A percentile compares a stretch with the other conserved stretches of the same genome.
Conservation (phyloP, 306 rosid genomes). For the Canavalia ensiformis region DNA sequence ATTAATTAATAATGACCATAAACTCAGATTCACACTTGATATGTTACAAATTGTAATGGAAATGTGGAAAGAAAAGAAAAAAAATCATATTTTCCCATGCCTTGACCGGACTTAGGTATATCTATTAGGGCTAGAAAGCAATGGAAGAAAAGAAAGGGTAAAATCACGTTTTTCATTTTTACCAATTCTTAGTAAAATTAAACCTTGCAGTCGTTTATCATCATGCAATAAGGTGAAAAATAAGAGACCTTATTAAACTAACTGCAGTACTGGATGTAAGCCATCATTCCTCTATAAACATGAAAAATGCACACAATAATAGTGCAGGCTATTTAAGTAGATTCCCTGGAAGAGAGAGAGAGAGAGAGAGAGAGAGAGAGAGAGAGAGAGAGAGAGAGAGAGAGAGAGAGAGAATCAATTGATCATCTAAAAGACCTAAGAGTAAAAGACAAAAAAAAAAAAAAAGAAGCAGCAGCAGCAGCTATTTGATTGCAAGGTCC, state of each 20-base stretch:
- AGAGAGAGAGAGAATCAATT: constrained; percentile 23
- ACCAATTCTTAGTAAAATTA: constrained; percentile 16
- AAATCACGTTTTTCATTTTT: neutral
- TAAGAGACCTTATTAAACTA: constrained; percentile 3
- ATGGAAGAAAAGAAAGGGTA: neutral
- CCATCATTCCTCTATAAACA: constrained; percentile 16
- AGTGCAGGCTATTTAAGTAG: constrained; percentile 33
- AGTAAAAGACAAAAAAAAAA: constrained; percentile 10
- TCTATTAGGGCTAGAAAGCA: constrained; percentile 39
- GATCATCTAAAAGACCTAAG: constrained; percentile 33
- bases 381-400: constrained; percentile 40
- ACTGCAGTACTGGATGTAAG: neutral
- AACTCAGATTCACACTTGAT: constrained; percentile 4
- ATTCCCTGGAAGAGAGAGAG: neutral
- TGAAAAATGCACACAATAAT: neutral
- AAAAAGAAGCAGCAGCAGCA: neutral
- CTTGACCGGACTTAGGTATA: constrained; percentile 10
- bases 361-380: constrained; percentile 13
- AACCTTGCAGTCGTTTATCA: neutral
- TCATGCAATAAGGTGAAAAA: neutral
- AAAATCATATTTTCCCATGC: neutral
- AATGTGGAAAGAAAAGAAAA: too few species aligned
- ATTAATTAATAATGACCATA: constrained; percentile 15
- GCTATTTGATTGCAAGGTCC: constrained; percentile 22
- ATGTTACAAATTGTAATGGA: neutral